phyloP scores from a whole-genome alignment of 129 eudicot genomes.

The Pseudognaphalium luteoalbum region DNA sequence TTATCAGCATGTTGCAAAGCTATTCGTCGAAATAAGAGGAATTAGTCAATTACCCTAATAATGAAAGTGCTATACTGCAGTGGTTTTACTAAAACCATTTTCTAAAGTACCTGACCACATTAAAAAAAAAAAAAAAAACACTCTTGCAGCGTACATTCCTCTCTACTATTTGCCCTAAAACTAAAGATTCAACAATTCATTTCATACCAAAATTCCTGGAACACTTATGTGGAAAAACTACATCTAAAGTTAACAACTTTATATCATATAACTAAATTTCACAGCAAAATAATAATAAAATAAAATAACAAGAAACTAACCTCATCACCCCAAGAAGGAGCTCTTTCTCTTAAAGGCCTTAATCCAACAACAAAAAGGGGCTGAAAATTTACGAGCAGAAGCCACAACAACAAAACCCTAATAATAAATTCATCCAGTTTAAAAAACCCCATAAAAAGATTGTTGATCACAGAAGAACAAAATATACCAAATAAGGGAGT shows the following conservation, averaged over 20 bases:
- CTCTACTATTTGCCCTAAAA: not conserved
- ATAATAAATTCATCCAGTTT: slow-evolving; percentile 29
- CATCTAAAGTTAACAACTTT: not conserved
- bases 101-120: not conserved
- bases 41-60: not conserved
- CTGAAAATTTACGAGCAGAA: slow-evolving; percentile 25
- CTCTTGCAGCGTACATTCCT: not conserved
- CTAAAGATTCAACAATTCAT: not conserved
- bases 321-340: slow-evolving; percentile 91
- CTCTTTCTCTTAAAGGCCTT: slow-evolving; percentile 76
- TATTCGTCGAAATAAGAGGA: not conserved
- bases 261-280: not conserved
- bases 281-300: not conserved
- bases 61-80: not conserved
- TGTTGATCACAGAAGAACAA: not conserved
- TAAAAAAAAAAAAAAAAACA: too few species aligned
- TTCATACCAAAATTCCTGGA: not conserved
- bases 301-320: slow-evolving; percentile 39
- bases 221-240: not conserved
- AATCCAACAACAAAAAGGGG: slow-evolving; percentile 49
- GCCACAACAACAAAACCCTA: slow-evolving; percentile 35
- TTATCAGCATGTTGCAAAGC: not conserved
- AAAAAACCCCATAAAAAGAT: slow-evolving; percentile 20
- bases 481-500: not conserved
- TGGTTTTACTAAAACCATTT: not conserved